phyloP scores from a whole-genome alignment of 2,329 filamentous ascomycete species.

The Cladophialophora psammophila region DNA sequence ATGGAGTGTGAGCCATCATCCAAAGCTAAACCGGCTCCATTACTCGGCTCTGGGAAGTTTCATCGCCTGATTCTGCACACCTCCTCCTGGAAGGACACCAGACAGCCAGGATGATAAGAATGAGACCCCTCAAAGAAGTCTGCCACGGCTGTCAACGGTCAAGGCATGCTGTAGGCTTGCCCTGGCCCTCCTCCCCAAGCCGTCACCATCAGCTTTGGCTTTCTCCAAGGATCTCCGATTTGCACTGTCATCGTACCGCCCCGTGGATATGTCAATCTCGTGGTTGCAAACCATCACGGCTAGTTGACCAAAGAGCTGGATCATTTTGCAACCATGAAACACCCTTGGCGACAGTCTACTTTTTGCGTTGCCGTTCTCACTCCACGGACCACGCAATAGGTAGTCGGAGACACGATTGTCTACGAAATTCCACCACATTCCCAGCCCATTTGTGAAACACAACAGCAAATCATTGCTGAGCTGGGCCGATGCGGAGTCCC shows the following conservation, averaged over 20 bases:
- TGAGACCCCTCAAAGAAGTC: neutral
- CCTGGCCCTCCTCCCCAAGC: neutral
- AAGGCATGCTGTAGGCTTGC: neutral
- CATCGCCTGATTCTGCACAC: neutral
- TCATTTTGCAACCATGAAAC: neutral
- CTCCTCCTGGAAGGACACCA: neutral
- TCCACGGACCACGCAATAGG: neutral
- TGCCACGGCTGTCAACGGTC: neutral
- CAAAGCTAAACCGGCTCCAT: neutral
- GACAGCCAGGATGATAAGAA: neutral
- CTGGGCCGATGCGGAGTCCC: too few species aligned
- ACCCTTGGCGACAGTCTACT: neutral
- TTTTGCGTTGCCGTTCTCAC: neutral
- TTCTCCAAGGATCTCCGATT: constrained; percentile 1
- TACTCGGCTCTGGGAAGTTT: neutral
- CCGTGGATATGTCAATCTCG: neutral
- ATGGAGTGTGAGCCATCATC: neutral
- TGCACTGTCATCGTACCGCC: neutral
- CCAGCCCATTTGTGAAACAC: too few species aligned
- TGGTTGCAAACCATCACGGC: neutral
- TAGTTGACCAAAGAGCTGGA: neutral
- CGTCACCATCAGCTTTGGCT: neutral
- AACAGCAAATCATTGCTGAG: neutral
- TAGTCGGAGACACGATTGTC: too few species aligned
- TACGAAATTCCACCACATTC: too few species aligned